A percentile compares a stretch with the other conserved stretches of the same genome.
phyloP scores from a whole-genome alignment of 768 basidiomycete species.

The Lentinula aciculospora region DNA sequence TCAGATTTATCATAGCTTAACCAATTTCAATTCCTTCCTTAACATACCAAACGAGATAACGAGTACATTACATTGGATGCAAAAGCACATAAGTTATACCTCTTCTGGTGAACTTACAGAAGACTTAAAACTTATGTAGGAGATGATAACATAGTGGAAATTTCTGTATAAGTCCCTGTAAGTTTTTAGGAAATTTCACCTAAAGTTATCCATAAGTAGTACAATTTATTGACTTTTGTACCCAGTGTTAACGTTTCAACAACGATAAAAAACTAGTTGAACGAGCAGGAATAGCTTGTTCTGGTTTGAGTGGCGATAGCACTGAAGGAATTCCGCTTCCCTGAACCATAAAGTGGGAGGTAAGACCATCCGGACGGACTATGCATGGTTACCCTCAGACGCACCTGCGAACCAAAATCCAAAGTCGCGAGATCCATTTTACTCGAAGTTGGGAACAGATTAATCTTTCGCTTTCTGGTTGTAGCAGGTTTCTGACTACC shows the following conservation, averaged over 20 bases:
- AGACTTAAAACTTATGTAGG: too few species aligned
- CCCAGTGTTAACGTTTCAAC: neutral
- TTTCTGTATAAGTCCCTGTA: too few species aligned
- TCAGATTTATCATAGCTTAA: neutral
- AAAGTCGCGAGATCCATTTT: conserved; percentile 34
- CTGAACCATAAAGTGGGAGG: neutral
- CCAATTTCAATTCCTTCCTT: too few species aligned
- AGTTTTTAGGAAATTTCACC: too few species aligned
- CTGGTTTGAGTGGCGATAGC: conserved; percentile 63
- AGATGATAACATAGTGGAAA: too few species aligned
- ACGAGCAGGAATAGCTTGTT: conserved; percentile 43
- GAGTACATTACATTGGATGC: too few species aligned
- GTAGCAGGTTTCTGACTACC: neutral
- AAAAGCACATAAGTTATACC: too few species aligned
- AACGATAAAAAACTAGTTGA: conserved; percentile 3
- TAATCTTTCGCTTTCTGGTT: conserved; percentile 69
- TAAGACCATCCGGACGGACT: neutral
- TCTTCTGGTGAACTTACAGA: neutral
- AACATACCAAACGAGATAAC: too few species aligned
- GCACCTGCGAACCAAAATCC: conserved; percentile 35
- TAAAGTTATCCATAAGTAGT: too few species aligned
- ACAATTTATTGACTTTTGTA: too few species aligned
- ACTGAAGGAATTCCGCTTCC: conserved; percentile 46
- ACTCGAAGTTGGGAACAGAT: conserved; percentile 43
- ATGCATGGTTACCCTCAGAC: neutral